These are phyloP conservation scores for Histomonas meleagridis DNA, from an alignment of 208 protist species.

Conservation along the genomic window DNA sequence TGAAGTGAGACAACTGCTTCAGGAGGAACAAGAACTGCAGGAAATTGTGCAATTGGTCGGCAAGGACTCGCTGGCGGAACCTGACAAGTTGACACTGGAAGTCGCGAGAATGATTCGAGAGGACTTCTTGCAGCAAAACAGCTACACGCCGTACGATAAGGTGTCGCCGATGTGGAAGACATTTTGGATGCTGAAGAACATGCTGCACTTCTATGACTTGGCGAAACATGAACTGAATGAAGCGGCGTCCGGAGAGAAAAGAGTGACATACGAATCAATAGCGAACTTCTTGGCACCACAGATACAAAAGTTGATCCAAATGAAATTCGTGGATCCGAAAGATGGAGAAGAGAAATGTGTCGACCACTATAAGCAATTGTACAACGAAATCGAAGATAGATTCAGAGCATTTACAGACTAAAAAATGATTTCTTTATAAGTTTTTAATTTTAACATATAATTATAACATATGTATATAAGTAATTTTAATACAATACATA, in stretches of 20 bases:
- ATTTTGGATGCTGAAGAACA: constrained; percentile 32
- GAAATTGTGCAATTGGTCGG: constrained; percentile 99
- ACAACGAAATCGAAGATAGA: background rate
- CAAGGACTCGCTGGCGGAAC: constrained; percentile 92
- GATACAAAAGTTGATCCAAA: background rate
- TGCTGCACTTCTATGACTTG: background rate
- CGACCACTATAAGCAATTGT: background rate
- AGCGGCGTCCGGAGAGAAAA: background rate
- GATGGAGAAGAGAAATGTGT: background rate
- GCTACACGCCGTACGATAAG: constrained; percentile 68
- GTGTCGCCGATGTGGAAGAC: constrained; percentile 23
- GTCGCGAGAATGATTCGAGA: constrained; percentile 95
- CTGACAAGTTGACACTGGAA: constrained; percentile 96
- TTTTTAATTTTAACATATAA: too few relatives aligned
- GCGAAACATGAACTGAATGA: background rate
- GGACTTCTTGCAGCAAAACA: constrained; percentile 99
- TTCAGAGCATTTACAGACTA: constrained; percentile 13
- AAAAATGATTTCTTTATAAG: too few relatives aligned
- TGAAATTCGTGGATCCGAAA: background rate
- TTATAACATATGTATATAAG: too few relatives aligned
- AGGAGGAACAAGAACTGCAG: constrained; percentile 93
- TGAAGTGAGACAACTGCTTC: constrained; percentile 75
- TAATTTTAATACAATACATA: too few relatives aligned
- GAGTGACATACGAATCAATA: background rate
- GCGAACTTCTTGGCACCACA: background rate